A percentile compares a stretch with the other conserved stretches of the same genome.
phyloP scores from a whole-genome alignment of 768 basidiomycete species.

The Cystobasidium ongulense region DNA sequence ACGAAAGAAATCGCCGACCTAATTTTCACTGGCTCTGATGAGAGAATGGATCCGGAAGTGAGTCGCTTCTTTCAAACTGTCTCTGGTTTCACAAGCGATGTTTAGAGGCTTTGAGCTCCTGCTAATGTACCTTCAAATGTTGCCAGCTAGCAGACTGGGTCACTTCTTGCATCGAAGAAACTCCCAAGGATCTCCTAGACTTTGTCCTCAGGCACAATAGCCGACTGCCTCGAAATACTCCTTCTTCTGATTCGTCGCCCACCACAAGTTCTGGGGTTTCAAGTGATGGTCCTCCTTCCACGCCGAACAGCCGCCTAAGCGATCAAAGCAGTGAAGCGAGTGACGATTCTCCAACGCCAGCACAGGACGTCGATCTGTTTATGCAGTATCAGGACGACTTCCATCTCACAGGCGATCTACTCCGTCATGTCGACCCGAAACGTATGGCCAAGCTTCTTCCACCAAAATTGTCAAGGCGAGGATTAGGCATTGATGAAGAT shows the following conservation, averaged over 20 bases:
- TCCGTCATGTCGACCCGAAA: neutral
- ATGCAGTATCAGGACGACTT: neutral
- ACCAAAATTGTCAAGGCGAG: neutral
- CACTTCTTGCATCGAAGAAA: neutral
- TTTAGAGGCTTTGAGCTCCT: neutral
- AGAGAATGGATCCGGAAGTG: conserved; percentile 15
- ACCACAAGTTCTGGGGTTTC: neutral
- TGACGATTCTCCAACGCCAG: neutral
- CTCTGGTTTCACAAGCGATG: neutral
- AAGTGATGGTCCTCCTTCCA: neutral
- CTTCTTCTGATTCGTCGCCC: neutral
- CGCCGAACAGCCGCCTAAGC: neutral
- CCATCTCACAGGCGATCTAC: neutral
- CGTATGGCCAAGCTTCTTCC: neutral
- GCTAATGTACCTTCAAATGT: neutral
- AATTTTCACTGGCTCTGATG: neutral
- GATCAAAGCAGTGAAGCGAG: neutral
- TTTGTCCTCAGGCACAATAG: neutral
- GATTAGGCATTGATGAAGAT: neutral
- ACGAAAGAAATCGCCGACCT: neutral
- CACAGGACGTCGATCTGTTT: neutral
- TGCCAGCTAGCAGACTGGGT: neutral
- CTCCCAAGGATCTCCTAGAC: neutral
- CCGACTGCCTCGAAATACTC: neutral
- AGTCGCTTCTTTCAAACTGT: neutral